phyloP scores from a whole-genome alignment of 1,284 basidiomycete species.

The Fistulinella cinereoalba region DNA sequence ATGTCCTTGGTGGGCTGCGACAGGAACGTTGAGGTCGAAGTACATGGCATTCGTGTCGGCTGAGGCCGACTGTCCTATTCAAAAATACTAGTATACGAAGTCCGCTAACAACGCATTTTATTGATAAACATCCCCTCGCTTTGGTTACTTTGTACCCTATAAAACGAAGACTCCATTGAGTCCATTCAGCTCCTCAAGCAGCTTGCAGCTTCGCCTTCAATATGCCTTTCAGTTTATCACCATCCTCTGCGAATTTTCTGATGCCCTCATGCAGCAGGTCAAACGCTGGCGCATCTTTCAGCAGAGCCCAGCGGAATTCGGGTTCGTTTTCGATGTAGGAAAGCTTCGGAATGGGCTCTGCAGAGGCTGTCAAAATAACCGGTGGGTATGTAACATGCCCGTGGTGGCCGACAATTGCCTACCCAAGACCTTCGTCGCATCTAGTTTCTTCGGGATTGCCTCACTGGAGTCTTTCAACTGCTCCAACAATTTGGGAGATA shows the following conservation, averaged over 20 bases:
- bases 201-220: conserved; percentile 73
- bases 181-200: too few relatives aligned
- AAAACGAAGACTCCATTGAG: too few relatives aligned
- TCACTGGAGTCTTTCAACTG: conserved; percentile 80
- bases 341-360: conserved; percentile 73
- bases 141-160: too few relatives aligned
- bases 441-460: conserved; percentile 82
- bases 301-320: conserved; percentile 89
- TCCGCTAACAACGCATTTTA: too few relatives aligned
- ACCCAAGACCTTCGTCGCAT: conserved; percentile 40
- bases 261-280: conserved; percentile 97
- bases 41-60: conserved; percentile 40
- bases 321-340: conserved; percentile 89
- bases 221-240: conserved; percentile 83
- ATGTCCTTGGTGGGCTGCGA: conserved; percentile 30
- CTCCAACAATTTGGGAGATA: conserved; percentile 87
- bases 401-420: background rate
- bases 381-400: background rate
- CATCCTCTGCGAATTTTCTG: conserved; percentile 94
- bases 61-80: background rate
- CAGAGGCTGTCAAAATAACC: conserved; percentile 41
- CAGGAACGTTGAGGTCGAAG: conserved; percentile 58
- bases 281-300: conserved; percentile 90
- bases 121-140: too few relatives aligned
- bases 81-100: background rate